Evolutionary conservation across 1,284 basidiomycete species (phyloP), one percentile per base, ranked within the genome.

Genomic region (Rhodotorula sp.): DNA sequence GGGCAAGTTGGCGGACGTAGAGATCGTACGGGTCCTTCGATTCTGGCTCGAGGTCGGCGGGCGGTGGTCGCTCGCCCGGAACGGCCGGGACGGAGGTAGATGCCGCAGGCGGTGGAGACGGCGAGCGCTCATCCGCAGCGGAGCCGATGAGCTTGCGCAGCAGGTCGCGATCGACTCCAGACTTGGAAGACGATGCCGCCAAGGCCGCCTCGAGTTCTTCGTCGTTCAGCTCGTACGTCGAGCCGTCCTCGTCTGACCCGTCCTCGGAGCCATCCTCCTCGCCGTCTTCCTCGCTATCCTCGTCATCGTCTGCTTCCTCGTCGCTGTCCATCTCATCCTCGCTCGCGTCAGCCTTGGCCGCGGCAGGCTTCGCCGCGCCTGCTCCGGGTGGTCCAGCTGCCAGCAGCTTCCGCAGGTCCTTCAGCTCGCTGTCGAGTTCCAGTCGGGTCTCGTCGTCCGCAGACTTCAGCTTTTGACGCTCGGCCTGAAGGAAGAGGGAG

Each of bases 1-100:
- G 96, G 0, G 90, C 95, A 45, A 99, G 87, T 75, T 94, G 91
- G 51, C 91, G 89, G 6, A 99, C 94, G 76, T 89, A 89, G 74
- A 90, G 88, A 81, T 99, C 96, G 78, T 99, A 99, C 33, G 77
- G 75, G 70, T 79, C 79, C 37, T 63, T 66, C 26, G 75, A 72
- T 2, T 57, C 55, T 15, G 46, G 62, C 22, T 65, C 66, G 22
- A 68, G 63, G n/a, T 73, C 71, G 17, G 46, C 7, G 48, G 67
- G 62, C 15, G 66, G 37, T 29, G 69, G 45, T 7, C 65, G 69
- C 17, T 64, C 62, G 12, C 33, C 49, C 10, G 54, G 17, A 15
- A 48, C 45, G 5, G 57, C 42, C 14, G 61, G 49, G 0, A 51
- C 60, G 24, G 66, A 51, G 7, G 68, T 53, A 17, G 66, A 12